A percentile compares a stretch with the other conserved stretches of the same genome.
phyloP scores from a whole-genome alignment of 345 rosid genomes.

The Populus tremula region DNA sequence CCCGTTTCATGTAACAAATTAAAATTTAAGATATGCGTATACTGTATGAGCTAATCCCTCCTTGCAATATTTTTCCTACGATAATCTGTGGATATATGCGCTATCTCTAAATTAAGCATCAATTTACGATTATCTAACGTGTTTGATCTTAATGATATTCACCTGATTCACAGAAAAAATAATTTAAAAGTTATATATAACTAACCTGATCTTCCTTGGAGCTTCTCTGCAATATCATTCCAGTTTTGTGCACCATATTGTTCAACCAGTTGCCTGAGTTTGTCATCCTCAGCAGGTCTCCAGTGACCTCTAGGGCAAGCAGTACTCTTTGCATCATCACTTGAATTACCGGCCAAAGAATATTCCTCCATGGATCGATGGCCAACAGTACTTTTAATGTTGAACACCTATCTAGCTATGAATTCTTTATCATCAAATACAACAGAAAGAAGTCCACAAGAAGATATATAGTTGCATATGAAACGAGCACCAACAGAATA shows the following conservation, averaged over 20 bases:
- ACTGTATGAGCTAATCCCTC: neutral
- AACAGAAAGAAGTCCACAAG: constrained; percentile 28
- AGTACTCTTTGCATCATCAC: constrained; percentile 12
- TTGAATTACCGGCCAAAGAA: neutral
- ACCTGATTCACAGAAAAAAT: neutral
- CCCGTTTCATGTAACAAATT: neutral
- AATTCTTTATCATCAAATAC: constrained; percentile 30
- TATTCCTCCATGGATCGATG: constrained; percentile 20
- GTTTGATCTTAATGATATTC: neutral
- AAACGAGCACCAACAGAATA: constrained; percentile 22
- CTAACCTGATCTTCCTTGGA: constrained; percentile 37
- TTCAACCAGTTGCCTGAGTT: constrained; percentile 31
- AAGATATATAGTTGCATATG: constrained; percentile 42
- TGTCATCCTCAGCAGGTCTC: constrained; percentile 37
- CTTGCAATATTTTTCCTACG: neutral
- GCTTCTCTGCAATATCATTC: constrained; percentile 35
- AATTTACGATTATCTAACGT: neutral
- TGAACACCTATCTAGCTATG: neutral
- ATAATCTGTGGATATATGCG: neutral
- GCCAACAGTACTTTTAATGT: neutral
- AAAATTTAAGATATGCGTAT: neutral
- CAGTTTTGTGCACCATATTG: constrained; percentile 35
- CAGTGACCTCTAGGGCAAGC: constrained; percentile 33
- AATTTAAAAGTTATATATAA: neutral
- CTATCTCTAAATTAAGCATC: neutral